These are phyloP conservation scores for Cornus florida DNA, from an alignment of 148 eudicot species.

Conservation along the genomic window DNA sequence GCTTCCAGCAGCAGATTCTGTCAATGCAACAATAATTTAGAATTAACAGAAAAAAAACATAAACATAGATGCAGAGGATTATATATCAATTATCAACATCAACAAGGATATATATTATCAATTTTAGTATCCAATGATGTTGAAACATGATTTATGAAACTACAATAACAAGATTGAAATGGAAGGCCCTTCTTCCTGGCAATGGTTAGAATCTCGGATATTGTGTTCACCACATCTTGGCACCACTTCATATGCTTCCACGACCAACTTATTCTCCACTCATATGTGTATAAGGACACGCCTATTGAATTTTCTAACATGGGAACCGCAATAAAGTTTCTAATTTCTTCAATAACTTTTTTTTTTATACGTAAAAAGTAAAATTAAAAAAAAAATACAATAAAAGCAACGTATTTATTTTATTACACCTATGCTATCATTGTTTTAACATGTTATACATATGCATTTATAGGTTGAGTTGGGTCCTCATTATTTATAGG, in stretches of 20 bases:
- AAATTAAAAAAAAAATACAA: no score
- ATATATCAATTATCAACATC: neutral
- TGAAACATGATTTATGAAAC: neutral
- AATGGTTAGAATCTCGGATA: neutral
- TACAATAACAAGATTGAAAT: neutral
- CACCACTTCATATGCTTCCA: no score
- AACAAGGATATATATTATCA: neutral
- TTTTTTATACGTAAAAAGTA: no score
- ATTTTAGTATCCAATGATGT: neutral
- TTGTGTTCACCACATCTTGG: no score
- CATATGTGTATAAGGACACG: no score
- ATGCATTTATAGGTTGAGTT: neutral
- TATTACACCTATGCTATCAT: no score
- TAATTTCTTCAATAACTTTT: no score
- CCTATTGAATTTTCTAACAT: no score
- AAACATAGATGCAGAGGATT: neutral
- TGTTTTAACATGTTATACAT: neutral
- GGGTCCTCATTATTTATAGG: no score
- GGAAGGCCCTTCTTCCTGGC: neutral
- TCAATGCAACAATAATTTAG: slow-evolving; percentile 13
- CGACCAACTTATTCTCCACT: no score
- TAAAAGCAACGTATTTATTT: no score
- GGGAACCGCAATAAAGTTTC: no score
- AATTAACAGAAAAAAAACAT: neutral
- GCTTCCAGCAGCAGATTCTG: slow-evolving; percentile 68